Evolutionary conservation across 768 basidiomycete genomes (phyloP).

Genomic region (Boletus bicolor): DNA sequence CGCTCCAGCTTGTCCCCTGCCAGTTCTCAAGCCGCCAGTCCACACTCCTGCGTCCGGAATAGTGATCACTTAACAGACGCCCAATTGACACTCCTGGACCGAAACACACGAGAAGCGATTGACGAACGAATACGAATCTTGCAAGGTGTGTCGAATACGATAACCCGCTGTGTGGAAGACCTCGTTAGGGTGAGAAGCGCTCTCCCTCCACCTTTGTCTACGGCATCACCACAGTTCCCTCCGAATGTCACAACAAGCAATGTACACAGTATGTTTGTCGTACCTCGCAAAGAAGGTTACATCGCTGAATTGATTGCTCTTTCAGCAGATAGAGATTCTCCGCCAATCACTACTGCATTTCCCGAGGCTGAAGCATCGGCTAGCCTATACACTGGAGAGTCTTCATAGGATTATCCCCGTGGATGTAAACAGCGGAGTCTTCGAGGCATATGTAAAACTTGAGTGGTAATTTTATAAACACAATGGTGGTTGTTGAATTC

Average conservation of each 20-base stretch:
- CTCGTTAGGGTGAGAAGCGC: slow-evolving; percentile 71
- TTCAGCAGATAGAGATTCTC: not conserved
- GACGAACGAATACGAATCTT: slow-evolving; percentile 80
- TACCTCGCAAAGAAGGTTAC: not conserved
- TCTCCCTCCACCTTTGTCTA: slow-evolving; percentile 44
- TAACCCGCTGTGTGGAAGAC: slow-evolving; percentile 78
- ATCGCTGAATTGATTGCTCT: not conserved
- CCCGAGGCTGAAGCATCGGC: slow-evolving; percentile 1
- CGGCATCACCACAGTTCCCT: slow-evolving; percentile 7
- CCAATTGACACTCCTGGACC: slow-evolving; percentile 64
- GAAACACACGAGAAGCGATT: slow-evolving; percentile 72
- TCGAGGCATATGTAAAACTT: not conserved
- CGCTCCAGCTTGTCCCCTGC: not conserved
- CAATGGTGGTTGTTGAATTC: not conserved
- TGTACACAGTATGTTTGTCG: slow-evolving; percentile 14
- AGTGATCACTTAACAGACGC: slow-evolving; percentile 36
- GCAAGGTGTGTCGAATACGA: slow-evolving; percentile 69
- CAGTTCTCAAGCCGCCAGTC: not conserved
- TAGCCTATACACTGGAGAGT: not conserved
- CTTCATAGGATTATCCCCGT: slow-evolving; percentile 2
- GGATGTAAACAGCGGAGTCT: not conserved
- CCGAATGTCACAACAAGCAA: slow-evolving; percentile 6
- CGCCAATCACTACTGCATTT: not conserved
- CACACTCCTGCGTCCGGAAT: slow-evolving; percentile 36
- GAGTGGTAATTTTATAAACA: not conserved